Percentiles rank a stretch among this genome's conserved stretches.
phyloP scores from a whole-genome alignment of 202 grass and related monocot genomes.

The Tripidium arundinaceum region DNA sequence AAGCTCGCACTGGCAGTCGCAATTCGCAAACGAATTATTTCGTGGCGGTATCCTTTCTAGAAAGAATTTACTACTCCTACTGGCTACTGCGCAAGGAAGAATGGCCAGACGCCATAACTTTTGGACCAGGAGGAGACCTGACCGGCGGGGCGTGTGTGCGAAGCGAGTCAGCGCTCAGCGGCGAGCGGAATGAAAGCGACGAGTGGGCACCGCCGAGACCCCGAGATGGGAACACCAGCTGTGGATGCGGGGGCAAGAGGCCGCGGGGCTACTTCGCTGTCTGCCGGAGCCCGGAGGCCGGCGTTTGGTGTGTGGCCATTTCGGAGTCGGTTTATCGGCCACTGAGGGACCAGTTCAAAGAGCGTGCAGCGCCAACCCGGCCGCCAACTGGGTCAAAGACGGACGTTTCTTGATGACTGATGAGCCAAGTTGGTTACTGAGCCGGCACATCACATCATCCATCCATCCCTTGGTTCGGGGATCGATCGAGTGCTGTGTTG shows the following conservation, averaged over 20 bases:
- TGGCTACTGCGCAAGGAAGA: too few species aligned
- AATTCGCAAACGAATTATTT: too few species aligned
- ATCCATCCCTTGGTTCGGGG: too few species aligned
- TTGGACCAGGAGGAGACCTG: not conserved
- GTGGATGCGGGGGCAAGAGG: not conserved
- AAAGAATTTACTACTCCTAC: too few species aligned
- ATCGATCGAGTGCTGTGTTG: too few species aligned
- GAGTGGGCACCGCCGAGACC: not conserved
- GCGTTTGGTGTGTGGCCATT: constrained; percentile 9
- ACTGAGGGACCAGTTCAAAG: too few species aligned
- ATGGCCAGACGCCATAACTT: not conserved
- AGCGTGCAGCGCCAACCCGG: not conserved
- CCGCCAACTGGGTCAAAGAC: too few species aligned
- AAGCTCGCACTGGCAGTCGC: too few species aligned
- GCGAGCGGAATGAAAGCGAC: not conserved
- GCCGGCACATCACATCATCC: too few species aligned
- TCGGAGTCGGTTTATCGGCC: too few species aligned
- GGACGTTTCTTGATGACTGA: too few species aligned
- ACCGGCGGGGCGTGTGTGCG: not conserved
- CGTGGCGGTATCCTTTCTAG: too few species aligned
- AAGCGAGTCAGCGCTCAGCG: not conserved
- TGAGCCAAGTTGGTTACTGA: not conserved
- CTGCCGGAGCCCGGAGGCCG: not conserved
- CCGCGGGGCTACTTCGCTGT: not conserved
- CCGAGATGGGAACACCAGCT: not conserved